Evolutionary conservation across 352 stramenopile genomes (phyloP).

Genomic region (Phytophthora foliorum): DNA sequence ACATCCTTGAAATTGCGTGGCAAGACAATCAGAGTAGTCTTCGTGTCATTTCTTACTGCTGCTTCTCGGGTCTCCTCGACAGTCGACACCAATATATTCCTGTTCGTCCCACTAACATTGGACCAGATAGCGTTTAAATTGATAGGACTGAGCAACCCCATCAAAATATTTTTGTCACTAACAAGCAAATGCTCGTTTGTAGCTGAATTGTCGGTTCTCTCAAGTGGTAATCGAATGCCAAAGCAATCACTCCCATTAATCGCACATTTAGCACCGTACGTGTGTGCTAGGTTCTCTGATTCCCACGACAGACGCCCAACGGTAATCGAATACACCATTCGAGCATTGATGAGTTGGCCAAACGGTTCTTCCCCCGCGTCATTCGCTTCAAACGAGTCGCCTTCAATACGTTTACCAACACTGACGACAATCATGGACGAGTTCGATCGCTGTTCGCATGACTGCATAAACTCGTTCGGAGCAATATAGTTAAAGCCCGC

Average conservation of each 20-base stretch:
- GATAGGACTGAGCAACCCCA: constrained; percentile 14
- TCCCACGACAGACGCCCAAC: constrained; percentile 30
- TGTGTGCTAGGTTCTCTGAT: constrained; percentile 9
- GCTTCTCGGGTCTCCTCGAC: constrained; percentile 16
- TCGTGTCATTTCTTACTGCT: neutral
- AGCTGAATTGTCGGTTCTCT: neutral
- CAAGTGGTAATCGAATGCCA: constrained; percentile 11
- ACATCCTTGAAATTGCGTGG: constrained; percentile 15
- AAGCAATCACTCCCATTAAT: neutral
- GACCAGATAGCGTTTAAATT: constrained; percentile 14
- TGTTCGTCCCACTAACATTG: constrained; percentile 4
- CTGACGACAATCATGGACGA: constrained; percentile 27
- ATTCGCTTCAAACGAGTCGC: constrained; percentile 13
- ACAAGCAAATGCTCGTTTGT: constrained; percentile 11
- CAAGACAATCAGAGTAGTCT: neutral
- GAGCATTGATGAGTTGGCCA: constrained; percentile 17
- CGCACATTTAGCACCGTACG: constrained; percentile 15
- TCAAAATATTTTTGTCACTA: constrained; percentile 2
- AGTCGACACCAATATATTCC: constrained; percentile 13
- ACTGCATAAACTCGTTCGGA: constrained; percentile 11
- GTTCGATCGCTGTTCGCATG: constrained; percentile 18
- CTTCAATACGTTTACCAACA: constrained; percentile 23
- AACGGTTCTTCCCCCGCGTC: neutral
- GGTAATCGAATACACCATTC: constrained; percentile 33
- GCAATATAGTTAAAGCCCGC: neutral